phyloP scores from a whole-genome alignment of 2,329 filamentous ascomycete genomes.

The Hirsutella rhossiliensis region DNA sequence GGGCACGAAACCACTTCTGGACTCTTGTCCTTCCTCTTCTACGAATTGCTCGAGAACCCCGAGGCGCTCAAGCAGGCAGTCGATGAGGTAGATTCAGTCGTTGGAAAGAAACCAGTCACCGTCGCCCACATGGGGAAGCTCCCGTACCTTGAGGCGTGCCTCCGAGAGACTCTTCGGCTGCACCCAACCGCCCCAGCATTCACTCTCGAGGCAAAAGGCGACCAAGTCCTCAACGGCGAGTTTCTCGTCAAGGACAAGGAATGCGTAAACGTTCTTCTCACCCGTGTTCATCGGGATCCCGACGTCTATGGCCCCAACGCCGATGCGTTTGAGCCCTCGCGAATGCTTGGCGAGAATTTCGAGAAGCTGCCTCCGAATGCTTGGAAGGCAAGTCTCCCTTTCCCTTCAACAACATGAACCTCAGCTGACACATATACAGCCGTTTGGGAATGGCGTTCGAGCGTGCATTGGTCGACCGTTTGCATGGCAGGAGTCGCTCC shows the following conservation, averaged over 20 bases:
- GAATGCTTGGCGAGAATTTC: no score
- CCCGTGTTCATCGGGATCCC: no score
- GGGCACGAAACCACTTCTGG: slow-evolving; percentile 61
- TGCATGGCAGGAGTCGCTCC: no score
- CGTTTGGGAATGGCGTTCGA: no score
- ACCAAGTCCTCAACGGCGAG: neutral
- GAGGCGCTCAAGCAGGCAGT: slow-evolving; percentile 47
- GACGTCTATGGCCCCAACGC: slow-evolving; percentile 54
- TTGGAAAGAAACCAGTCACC: slow-evolving; percentile 45
- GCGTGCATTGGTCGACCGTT: no score
- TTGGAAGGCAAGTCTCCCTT: no score
- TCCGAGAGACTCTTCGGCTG: slow-evolving; percentile 49
- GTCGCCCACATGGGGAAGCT: slow-evolving; percentile 53
- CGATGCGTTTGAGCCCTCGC: no score
- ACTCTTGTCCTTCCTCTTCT: slow-evolving; percentile 52
- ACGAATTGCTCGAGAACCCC: slow-evolving; percentile 52
- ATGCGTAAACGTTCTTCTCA: no score
- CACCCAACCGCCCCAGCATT: slow-evolving; percentile 48
- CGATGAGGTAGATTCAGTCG: slow-evolving; percentile 53
- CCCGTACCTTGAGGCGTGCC: slow-evolving; percentile 38
- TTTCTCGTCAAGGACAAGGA: neutral
- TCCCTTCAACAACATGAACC: no score
- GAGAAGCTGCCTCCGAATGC: no score
- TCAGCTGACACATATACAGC: no score
- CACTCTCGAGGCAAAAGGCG: slow-evolving; percentile 29